Evolutionary conservation across 2,329 filamentous ascomycete species (phyloP).

Genomic region (Fusarium setosum): DNA sequence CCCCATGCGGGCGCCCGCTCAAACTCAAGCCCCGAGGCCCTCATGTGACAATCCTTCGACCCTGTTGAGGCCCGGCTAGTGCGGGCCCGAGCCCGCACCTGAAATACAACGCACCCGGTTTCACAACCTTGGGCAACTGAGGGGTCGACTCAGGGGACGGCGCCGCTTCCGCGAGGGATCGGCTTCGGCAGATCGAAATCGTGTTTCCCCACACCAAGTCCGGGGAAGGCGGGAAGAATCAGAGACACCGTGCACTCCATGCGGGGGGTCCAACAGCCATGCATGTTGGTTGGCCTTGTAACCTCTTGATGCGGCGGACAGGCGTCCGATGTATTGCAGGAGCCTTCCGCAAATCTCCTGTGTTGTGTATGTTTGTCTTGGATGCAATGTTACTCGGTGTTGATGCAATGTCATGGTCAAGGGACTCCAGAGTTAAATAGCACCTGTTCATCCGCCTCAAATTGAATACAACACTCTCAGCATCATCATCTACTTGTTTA

Average conservation of each 20-base stretch:
- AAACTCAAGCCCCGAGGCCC: not conserved
- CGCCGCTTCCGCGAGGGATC: conserved; percentile 7
- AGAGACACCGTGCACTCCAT: not conserved
- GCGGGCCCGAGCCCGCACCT: conserved; percentile 34
- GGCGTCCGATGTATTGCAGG: conserved; percentile 7
- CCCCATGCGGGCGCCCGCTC: not conserved
- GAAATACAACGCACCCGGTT: not conserved
- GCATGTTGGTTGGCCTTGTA: not conserved
- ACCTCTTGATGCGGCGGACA: conserved; percentile 2
- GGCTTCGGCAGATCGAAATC: conserved; percentile 18
- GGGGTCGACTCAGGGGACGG: conserved; percentile 14
- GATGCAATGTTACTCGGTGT: not conserved
- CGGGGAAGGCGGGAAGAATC: not conserved
- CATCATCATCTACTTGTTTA: not conserved
- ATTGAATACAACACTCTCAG: not conserved
- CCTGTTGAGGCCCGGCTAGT: not conserved
- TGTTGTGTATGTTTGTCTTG: not conserved
- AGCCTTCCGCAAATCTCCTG: not conserved
- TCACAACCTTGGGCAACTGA: not conserved
- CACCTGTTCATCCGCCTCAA: not conserved
- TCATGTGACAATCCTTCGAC: not conserved
- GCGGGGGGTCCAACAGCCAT: not conserved
- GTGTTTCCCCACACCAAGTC: not conserved
- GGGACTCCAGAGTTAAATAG: conserved; percentile 2
- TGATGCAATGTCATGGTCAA: not conserved